Evolutionary conservation across 2,329 filamentous ascomycete genomes (phyloP).

Genomic region (Simplicillium aogashimaense): DNA sequence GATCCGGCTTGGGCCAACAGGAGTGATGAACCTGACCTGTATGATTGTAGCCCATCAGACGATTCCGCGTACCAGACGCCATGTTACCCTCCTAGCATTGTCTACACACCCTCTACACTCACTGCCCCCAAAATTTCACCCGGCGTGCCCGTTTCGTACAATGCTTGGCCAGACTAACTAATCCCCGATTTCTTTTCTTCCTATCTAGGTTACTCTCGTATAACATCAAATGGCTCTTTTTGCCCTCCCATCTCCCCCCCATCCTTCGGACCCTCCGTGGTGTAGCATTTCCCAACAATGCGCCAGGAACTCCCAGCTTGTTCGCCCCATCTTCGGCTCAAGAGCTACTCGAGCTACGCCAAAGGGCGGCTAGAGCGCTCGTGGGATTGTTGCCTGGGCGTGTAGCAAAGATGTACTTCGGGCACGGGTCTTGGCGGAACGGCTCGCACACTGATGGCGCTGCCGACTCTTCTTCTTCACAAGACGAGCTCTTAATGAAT

Average conservation of each 20-base stretch:
- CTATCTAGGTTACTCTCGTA: slow-evolving; percentile 46
- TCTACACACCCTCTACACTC: too few species aligned
- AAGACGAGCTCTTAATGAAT: slow-evolving; percentile 24
- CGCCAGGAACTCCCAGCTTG: slow-evolving; percentile 54
- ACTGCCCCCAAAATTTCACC: too few species aligned
- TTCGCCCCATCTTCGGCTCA: slow-evolving; percentile 50
- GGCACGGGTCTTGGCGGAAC: slow-evolving; percentile 16
- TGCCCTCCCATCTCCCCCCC: slow-evolving; percentile 53
- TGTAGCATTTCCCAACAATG: slow-evolving; percentile 79
- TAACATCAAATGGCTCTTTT: slow-evolving; percentile 47
- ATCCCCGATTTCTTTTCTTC: slow-evolving; percentile 14
- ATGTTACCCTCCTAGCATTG: too few species aligned
- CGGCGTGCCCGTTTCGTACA: too few species aligned
- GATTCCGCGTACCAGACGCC: too few species aligned
- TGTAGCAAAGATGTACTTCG: slow-evolving; percentile 41
- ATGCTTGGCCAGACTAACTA: neutral
- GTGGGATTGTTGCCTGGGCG: slow-evolving; percentile 36
- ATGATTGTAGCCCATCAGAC: too few species aligned
- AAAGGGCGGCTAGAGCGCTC: slow-evolving; percentile 54
- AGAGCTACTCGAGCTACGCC: slow-evolving; percentile 51
- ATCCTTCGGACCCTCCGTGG: slow-evolving; percentile 63
- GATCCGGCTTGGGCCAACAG: too few species aligned
- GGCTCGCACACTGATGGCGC: slow-evolving; percentile 14
- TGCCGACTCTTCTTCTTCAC: slow-evolving; percentile 15
- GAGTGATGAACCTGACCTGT: too few species aligned